These are phyloP conservation scores for Cerrena zonata DNA, from an alignment of 1,284 basidiomycete genomes.

Conservation along the genomic window DNA sequence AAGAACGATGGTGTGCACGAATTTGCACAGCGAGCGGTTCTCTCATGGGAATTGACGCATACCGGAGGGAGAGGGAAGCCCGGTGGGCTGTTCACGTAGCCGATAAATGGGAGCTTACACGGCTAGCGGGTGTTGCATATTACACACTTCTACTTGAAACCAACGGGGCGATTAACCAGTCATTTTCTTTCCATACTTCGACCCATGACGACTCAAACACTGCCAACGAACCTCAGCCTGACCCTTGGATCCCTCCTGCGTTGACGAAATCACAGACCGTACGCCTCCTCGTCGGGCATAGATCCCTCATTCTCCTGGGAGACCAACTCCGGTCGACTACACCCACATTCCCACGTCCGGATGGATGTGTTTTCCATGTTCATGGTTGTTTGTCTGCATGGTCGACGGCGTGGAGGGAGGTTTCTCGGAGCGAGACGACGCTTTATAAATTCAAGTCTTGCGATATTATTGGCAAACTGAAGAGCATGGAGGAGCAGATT, in stretches of 20 bases:
- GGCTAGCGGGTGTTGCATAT: constrained; percentile 25
- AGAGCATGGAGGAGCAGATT: constrained; percentile 22
- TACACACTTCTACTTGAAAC: constrained; percentile 25
- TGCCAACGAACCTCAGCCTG: neutral
- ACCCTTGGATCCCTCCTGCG: neutral
- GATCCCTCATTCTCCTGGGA: constrained; percentile 26
- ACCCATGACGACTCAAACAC: neutral
- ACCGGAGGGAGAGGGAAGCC: neutral
- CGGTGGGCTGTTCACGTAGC: constrained; percentile 22
- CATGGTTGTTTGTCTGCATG: constrained; percentile 28
- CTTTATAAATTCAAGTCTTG: constrained; percentile 13
- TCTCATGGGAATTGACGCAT: neutral
- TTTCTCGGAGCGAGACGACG: constrained; percentile 15
- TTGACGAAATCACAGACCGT: neutral
- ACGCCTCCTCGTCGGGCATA: constrained; percentile 27
- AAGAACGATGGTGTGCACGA: constrained; percentile 18
- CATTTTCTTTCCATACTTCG: neutral
- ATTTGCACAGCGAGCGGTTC: neutral
- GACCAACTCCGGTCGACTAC: constrained; percentile 18
- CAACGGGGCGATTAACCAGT: constrained; percentile 12
- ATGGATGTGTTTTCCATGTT: constrained; percentile 28
- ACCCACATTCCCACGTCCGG: constrained; percentile 22
- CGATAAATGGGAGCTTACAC: constrained; percentile 18
- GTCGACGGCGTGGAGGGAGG: constrained; percentile 22
- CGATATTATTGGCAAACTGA: constrained; percentile 28